Evolutionary conservation across 345 rosid species (phyloP).

Genomic region (Heritiera littoralis): DNA sequence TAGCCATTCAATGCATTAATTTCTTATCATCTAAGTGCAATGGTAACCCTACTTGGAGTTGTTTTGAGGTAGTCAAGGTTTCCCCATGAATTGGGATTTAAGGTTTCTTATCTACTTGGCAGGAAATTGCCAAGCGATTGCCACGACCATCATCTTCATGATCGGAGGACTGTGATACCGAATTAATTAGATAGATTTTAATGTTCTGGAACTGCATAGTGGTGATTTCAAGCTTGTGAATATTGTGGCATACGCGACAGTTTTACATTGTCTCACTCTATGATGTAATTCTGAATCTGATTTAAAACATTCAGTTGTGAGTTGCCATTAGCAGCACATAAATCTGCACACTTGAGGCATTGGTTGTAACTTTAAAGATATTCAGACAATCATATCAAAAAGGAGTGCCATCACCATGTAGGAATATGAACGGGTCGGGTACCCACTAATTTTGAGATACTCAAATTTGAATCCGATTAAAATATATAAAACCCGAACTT

Average conservation of each 20-base stretch:
- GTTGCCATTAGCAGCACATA: neutral
- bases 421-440: too few relatives aligned
- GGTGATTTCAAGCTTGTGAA: constrained; percentile 31
- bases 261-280: neutral
- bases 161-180: constrained; percentile 26
- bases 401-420: neutral
- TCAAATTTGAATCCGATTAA: too few relatives aligned
- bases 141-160: constrained; percentile 67
- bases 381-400: neutral
- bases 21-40: too few relatives aligned
- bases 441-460: too few relatives aligned
- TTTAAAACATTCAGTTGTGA: constrained; percentile 1
- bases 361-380: neutral
- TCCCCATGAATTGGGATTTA: constrained; percentile 1
- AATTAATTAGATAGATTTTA: neutral
- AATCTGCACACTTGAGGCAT: neutral
- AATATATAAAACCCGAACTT: too few relatives aligned
- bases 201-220: neutral
- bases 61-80: neutral
- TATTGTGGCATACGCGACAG: constrained; percentile 5
- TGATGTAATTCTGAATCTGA: constrained; percentile 9
- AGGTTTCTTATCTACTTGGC: constrained; percentile 23
- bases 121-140: constrained; percentile 91
- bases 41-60: too few relatives aligned
- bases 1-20: neutral